These are phyloP conservation scores for Tubosaeta sp. DNA, from an alignment of 768 basidiomycete genomes.

Conservation along the genomic window DNA sequence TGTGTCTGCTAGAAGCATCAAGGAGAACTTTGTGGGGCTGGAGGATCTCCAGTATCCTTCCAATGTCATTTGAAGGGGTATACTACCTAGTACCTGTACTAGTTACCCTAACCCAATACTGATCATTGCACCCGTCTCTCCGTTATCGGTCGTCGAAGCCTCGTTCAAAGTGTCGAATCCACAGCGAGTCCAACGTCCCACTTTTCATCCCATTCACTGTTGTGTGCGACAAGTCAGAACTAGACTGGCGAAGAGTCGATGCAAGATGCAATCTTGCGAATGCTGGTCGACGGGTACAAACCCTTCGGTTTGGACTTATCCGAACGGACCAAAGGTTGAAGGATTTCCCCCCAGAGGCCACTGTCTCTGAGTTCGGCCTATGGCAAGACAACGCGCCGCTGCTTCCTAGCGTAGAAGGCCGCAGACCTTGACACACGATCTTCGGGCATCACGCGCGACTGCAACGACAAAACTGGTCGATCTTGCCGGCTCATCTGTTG, in stretches of 20 bases:
- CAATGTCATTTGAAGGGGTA: conserved; percentile 58
- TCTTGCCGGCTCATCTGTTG: conserved; percentile 23
- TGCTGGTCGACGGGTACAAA: conserved; percentile 86
- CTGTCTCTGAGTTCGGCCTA: neutral
- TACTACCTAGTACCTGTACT: no score
- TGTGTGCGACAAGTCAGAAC: no score
- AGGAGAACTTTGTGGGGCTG: conserved; percentile 90
- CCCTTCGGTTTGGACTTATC: conserved; percentile 52
- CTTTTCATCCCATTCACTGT: neutral
- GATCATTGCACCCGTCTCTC: no score
- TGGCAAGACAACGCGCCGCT: conserved; percentile 30
- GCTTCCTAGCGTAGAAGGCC: conserved; percentile 50
- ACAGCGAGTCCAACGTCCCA: neutral
- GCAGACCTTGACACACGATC: conserved; percentile 67
- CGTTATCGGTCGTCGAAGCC: no score
- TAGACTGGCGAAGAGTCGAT: conserved; percentile 78
- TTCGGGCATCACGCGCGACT: conserved; percentile 34
- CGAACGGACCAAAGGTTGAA: conserved; percentile 62
- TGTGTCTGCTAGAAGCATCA: conserved; percentile 87
- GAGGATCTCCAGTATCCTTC: conserved; percentile 83
- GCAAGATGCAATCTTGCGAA: conserved; percentile 46
- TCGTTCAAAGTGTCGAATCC: neutral
- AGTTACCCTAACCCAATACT: no score
- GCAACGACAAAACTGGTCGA: conserved; percentile 52
- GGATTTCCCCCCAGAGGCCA: conserved; percentile 38